Evolutionary conservation across 202 grass and related monocot species (phyloP).

Genomic region (Zizania palustris): DNA sequence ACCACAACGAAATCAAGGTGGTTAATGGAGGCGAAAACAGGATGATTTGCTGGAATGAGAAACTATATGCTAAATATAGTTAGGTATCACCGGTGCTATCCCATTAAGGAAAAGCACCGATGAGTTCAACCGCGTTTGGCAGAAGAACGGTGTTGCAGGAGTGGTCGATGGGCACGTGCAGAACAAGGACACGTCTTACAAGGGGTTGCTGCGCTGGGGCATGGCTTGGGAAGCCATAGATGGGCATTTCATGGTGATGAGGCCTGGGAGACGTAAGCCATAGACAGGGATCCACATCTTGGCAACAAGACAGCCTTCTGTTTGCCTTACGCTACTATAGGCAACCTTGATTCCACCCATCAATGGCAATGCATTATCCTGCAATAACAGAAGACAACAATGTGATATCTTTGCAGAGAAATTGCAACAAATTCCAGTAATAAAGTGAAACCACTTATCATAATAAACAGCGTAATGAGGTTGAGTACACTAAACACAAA

Average conservation of each 20-base stretch:
- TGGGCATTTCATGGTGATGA: not conserved
- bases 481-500: not conserved
- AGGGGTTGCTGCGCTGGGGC: not conserved
- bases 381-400: conserved; percentile 15
- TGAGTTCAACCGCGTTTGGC: conserved; percentile 13
- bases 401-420: not conserved
- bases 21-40: not conserved
- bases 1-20: not conserved
- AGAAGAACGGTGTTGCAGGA: conserved; percentile 40
- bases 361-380: conserved; percentile 18
- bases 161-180: conserved; percentile 54
- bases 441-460: conserved; percentile 8
- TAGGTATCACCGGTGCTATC: conserved; percentile 31
- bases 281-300: not conserved
- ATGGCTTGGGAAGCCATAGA: not conserved
- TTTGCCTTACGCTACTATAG: not conserved
- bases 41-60: not conserved
- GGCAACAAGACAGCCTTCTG: not conserved
- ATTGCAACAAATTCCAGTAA: not conserved
- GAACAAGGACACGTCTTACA: conserved; percentile 21
- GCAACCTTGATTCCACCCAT: conserved; percentile 8
- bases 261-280: not conserved
- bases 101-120: conserved; percentile 5
- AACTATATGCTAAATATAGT: conserved; percentile 3
- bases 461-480: conserved; percentile 24